Conservation (phyloP, 108 stramenopile genomes). For the Cyclotella atomus region DNA sequence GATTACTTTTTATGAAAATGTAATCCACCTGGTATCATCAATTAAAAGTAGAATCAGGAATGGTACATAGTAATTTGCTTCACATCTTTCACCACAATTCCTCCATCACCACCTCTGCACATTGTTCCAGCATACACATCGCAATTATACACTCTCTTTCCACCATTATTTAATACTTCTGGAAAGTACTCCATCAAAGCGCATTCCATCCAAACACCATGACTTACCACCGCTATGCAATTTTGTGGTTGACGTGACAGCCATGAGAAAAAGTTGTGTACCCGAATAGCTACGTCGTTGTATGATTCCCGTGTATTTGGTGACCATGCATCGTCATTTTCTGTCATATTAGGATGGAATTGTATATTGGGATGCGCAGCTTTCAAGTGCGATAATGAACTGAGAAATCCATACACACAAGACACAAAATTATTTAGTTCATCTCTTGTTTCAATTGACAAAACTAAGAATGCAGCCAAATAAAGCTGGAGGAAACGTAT, state of each 20-base stretch:
- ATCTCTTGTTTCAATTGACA: too few species aligned
- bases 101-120: neutral
- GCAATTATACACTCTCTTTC: conserved; percentile 74
- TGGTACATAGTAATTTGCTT: neutral
- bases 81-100: conserved; percentile 1
- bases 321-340: conserved; percentile 69
- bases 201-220: conserved; percentile 85
- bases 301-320: conserved; percentile 60
- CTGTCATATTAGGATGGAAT: conserved; percentile 61
- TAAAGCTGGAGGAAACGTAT: neutral
- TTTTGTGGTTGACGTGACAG: conserved; percentile 53
- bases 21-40: neutral
- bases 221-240: conserved; percentile 70
- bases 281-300: conserved; percentile 46
- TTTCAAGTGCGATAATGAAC: conserved; percentile 40
- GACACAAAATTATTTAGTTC: too few species aligned
- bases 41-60: too few species aligned
- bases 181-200: conserved; percentile 59
- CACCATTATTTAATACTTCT: conserved; percentile 51
- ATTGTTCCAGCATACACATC: conserved; percentile 59
- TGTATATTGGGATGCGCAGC: conserved; percentile 53
- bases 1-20: neutral
- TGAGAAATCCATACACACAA: too few species aligned
- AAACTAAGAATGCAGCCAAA: neutral
- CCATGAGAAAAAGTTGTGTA: conserved; percentile 54